Conservation (phyloP, 2,329 filamentous ascomycete species). For the Hirsutella minnesotensis region DNA sequence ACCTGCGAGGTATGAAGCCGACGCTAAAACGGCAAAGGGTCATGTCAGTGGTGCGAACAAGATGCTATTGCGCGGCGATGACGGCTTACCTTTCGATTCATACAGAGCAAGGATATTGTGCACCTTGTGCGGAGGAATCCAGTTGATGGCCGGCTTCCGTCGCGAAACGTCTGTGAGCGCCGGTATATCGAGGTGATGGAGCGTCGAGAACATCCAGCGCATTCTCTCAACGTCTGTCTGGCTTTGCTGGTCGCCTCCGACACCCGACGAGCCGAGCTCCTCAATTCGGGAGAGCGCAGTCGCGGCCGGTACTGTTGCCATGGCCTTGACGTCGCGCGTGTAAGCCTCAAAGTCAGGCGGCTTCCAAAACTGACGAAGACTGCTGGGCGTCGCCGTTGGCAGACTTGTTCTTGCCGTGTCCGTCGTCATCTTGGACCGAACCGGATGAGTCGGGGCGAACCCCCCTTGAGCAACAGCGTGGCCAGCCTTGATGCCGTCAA, state of each 20-base stretch:
- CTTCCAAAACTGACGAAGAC: background rate
- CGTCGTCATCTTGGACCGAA: background rate
- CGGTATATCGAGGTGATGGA: conserved; percentile 33
- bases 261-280: conserved; percentile 1
- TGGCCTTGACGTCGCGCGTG: conserved; percentile 3
- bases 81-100: conserved; percentile 32
- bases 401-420: background rate
- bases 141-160: background rate
- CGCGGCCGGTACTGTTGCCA: conserved; percentile 6
- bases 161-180: background rate
- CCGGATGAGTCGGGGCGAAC: background rate
- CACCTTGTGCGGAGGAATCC: background rate
- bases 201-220: conserved; percentile 46
- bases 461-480: conserved; percentile 5
- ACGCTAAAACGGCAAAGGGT: conserved; percentile 21
- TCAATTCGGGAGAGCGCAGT: conserved; percentile 8
- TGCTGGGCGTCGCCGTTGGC: background rate
- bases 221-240: conserved; percentile 13
- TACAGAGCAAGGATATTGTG: conserved; percentile 35
- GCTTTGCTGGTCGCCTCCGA: background rate
- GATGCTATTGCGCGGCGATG: background rate
- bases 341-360: conserved; percentile 1
- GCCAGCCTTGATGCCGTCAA: conserved; percentile 1
- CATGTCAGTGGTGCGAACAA: conserved; percentile 1
- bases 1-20: conserved; percentile 36